Base-by-base conservation (phyloP, 176 grass and related monocot genomes). In the Dendrocalamus sinicus region DNA sequence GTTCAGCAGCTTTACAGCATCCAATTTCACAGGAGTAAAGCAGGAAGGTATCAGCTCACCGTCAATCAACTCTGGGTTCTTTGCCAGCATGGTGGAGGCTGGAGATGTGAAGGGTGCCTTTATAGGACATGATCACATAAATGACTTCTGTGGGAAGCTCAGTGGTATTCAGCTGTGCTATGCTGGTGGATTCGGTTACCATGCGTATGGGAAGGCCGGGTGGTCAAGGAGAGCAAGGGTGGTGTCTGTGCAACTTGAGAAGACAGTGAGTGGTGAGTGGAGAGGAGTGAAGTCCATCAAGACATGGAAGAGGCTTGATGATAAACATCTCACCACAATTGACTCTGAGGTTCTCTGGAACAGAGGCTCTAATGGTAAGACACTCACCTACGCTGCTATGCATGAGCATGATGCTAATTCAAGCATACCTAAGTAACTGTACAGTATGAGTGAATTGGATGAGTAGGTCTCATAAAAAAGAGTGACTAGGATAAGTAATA, bases 291-390 rank as follows among this genome's bases (percentile, higher is more conserved):
- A 98, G 77, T 98, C 91, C 23, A 98, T 98, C 70, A 98, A 94
- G 91, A 94, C 96, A 63, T 98, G 96, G 96, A 98, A 95, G 82
- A 92, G 93, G 58, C 91, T 95, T 72, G 96, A 98, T 63, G 96
- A 98, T 86, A 35, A 81, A 40, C 75, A 85, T 64, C 93, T 98
- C 46, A 94, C 90, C 61, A 95, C 83, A n/a, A 94, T 91, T 70
- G 96, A 98, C 43, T 89, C 91, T 11, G 80, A 95, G 76, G 86
- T 98, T 66, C 90, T 98, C 24, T 98, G 96, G 96, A 98, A 89
- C 65, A 92, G 64, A 71, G 93, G 86, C 60, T 85, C 80, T 43
- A 89, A 84, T 62, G 93, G 96, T 95, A 93, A 88, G 89, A 28
- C 39, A 46, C 8, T 72, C 43, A n/a, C 8, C 10, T 62, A 4